Percentiles rank a stretch among this genome's conserved stretches.
Evolutionary conservation across 1,284 basidiomycete genomes (phyloP).

Genomic region (Albatrellus sp.): DNA sequence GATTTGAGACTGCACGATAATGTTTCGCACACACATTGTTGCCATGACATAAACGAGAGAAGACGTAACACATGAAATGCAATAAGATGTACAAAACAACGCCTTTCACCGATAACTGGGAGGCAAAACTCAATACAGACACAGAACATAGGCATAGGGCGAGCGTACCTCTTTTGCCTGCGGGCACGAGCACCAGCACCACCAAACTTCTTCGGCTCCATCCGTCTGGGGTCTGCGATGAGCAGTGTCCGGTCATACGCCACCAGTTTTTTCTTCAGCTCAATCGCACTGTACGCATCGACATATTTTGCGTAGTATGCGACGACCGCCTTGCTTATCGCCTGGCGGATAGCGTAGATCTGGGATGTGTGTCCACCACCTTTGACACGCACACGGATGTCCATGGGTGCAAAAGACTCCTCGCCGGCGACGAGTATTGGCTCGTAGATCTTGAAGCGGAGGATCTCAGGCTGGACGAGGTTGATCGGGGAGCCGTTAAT

Average conservation of each 20-base stretch:
- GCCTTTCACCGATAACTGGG: conserved; percentile 77
- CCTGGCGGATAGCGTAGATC: conserved; percentile 98
- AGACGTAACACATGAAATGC: conserved; percentile 34
- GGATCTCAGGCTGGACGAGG: conserved; percentile 88
- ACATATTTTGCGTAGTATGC: conserved; percentile 99
- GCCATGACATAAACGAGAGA: conserved; percentile 32
- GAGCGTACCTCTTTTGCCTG: conserved; percentile 80
- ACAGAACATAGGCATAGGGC: conserved; percentile 1
- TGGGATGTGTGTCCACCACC: conserved; percentile 99
- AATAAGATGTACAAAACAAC: conserved; percentile 21
- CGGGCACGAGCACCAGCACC: conserved; percentile 92
- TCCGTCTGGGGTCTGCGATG: conserved; percentile 97
- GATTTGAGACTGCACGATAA: not conserved
- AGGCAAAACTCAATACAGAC: not conserved
- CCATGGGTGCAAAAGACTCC: conserved; percentile 74
- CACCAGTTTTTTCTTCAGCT: conserved; percentile 93
- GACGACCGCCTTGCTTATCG: conserved; percentile 95
- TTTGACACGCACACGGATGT: conserved; percentile 97
- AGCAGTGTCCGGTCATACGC: conserved; percentile 91
- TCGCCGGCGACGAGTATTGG: conserved; percentile 83
- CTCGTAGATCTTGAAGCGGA: conserved; percentile 99
- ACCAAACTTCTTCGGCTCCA: conserved; percentile 99
- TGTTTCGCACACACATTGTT: conserved; percentile 9
- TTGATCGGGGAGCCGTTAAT: conserved; percentile 96
- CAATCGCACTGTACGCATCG: conserved; percentile 94